A percentile compares a stretch with the other conserved stretches of the same genome.
These are phyloP conservation scores for Trichoderma erinaceum DNA, from an alignment of 495 filamentous ascomycete genomes.

Conservation along the genomic window DNA sequence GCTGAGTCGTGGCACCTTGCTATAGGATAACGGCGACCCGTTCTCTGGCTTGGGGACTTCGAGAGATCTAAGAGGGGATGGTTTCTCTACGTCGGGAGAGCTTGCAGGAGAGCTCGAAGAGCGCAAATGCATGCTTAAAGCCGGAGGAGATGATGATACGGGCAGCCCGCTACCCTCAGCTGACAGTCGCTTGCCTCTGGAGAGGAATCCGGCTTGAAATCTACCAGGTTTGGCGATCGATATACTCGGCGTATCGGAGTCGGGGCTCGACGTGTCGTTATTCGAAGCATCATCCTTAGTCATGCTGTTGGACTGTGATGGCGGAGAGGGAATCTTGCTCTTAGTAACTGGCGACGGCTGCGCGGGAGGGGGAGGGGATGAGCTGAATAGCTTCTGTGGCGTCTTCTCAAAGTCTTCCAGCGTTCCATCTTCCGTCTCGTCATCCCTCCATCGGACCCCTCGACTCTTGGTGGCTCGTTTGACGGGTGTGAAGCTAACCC, in stretches of 20 bases:
- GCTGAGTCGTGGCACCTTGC: not conserved
- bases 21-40: conserved; percentile 31
- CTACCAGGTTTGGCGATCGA: conserved; percentile 59
- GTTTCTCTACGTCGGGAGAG: conserved; percentile 58
- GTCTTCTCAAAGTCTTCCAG: conserved; percentile 87
- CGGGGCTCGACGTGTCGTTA: conserved; percentile 35
- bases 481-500: conserved; percentile 67
- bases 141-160: not conserved
- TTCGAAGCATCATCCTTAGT: not conserved
- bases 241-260: conserved; percentile 38
- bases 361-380: conserved; percentile 21
- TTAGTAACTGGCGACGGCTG: conserved; percentile 35
- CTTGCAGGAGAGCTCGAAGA: conserved; percentile 34
- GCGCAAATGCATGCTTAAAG: conserved; percentile 3
- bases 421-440: conserved; percentile 70
- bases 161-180: conserved; percentile 8
- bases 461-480: conserved; percentile 61
- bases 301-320: conserved; percentile 2
- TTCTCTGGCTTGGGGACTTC: conserved; percentile 26
- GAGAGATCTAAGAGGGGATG: conserved; percentile 40
- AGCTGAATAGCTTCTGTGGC: conserved; percentile 53
- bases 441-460: conserved; percentile 87
- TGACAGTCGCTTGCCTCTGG: conserved; percentile 46
- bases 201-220: conserved; percentile 87
- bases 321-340: conserved; percentile 9